A percentile compares a stretch with the other conserved stretches of the same genome.
phyloP scores from a whole-genome alignment of 2,329 filamentous ascomycete genomes.

The Aspergillus pseudoviridinutans region DNA sequence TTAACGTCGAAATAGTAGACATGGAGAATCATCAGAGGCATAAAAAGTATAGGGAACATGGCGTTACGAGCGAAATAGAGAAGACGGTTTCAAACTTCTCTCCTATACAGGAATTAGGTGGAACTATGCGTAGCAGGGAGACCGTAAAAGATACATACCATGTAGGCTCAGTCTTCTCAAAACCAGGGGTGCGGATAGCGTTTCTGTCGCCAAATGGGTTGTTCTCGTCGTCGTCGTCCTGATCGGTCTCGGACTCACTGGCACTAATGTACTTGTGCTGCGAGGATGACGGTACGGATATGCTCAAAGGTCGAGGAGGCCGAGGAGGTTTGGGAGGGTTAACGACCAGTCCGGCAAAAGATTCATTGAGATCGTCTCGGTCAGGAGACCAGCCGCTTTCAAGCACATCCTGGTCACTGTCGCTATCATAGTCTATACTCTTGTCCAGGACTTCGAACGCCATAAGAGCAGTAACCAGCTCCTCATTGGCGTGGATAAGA shows the following conservation, averaged over 20 bases:
- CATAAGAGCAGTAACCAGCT: constrained; percentile 89
- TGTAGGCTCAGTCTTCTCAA: constrained; percentile 30
- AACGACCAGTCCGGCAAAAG: constrained; percentile 33
- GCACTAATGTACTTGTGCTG: constrained; percentile 47
- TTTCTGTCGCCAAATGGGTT: constrained; percentile 85
- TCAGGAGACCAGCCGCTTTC: constrained; percentile 27
- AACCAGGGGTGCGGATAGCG: constrained; percentile 43
- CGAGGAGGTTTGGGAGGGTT: constrained; percentile 36
- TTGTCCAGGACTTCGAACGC: constrained; percentile 88
- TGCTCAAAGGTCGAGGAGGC: constrained; percentile 61
- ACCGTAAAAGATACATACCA: constrained; percentile 26
- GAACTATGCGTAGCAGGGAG: background rate
- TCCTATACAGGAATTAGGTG: constrained; percentile 20
- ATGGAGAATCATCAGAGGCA: background rate
- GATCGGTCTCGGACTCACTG: constrained; percentile 49
- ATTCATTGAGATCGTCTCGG: constrained; percentile 25
- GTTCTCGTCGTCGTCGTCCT: constrained; percentile 71
- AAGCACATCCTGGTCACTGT: constrained; percentile 56
- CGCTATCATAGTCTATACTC: constrained; percentile 57
- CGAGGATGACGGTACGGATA: constrained; percentile 23
- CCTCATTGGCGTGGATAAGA: constrained; percentile 89
- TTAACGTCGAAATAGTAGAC: background rate
- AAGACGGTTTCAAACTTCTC: constrained; percentile 20
- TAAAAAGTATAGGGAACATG: background rate
- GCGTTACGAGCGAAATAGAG: background rate